Conservation (phyloP, 1,284 basidiomycete genomes). For the Apiotrichum brassicae region DNA sequence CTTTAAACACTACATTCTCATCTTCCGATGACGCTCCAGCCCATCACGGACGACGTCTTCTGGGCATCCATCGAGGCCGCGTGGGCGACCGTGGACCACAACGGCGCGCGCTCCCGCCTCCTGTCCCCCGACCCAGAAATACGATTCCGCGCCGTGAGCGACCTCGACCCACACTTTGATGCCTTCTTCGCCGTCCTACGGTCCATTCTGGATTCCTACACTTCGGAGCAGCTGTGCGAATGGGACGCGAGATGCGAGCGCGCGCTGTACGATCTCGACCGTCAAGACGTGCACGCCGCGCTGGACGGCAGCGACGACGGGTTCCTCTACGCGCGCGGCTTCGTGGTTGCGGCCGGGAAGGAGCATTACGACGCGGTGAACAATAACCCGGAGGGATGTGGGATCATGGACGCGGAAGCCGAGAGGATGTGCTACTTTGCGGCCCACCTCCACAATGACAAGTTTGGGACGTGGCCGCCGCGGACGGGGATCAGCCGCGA, state of each 20-base stretch:
- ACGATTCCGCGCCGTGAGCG: too few species aligned
- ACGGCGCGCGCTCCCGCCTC: background rate
- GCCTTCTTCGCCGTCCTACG: conserved; percentile 2
- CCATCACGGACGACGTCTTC: background rate
- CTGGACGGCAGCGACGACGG: conserved; percentile 9
- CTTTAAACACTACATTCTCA: too few species aligned
- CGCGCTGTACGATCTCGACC: conserved; percentile 7
- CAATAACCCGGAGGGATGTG: background rate
- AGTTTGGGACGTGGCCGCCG: conserved; percentile 8
- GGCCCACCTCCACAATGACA: background rate
- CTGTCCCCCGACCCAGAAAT: background rate
- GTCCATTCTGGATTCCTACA: background rate
- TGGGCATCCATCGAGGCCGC: conserved; percentile 2
- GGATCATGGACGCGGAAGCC: conserved; percentile 2
- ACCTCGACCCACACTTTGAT: background rate
- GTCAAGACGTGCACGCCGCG: conserved; percentile 7
- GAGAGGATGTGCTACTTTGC: conserved; percentile 8
- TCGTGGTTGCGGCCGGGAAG: conserved; percentile 4
- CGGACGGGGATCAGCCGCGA: background rate
- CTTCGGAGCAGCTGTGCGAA: background rate
- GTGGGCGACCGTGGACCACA: background rate
- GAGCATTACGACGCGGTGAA: conserved; percentile 7
- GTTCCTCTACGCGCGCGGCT: conserved; percentile 11
- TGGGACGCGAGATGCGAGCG: conserved; percentile 11
- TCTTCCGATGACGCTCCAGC: background rate